A percentile compares a stretch with the other conserved stretches of the same genome.
Evolutionary conservation across 2,329 filamentous ascomycete genomes (phyloP).

Genomic region (Cercospora canescens): DNA sequence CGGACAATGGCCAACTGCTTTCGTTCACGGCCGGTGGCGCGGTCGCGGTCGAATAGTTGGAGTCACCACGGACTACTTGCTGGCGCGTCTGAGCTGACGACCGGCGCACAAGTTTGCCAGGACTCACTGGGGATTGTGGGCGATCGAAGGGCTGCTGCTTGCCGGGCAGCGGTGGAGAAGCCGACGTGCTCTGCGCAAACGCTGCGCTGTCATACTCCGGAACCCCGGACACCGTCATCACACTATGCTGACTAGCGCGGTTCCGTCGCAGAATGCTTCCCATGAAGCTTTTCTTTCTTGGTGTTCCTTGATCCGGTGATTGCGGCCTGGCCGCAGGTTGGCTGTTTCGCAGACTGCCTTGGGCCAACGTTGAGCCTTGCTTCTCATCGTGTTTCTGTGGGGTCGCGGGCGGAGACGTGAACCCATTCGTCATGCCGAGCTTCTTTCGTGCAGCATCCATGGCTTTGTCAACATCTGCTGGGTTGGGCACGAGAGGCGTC

Average conservation of each 20-base stretch:
- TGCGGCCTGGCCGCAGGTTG: constrained; percentile 51
- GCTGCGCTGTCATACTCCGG: constrained; percentile 8
- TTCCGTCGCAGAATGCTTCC: constrained; percentile 38
- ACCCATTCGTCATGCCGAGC: constrained; percentile 29
- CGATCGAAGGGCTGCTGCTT: constrained; percentile 43
- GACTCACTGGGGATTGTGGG: constrained; percentile 54
- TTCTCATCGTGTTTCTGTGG: constrained; percentile 22
- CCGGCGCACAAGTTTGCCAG: constrained; percentile 37
- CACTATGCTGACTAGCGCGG: constrained; percentile 29
- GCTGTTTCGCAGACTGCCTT: constrained; percentile 39
- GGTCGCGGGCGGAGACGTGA: constrained; percentile 9
- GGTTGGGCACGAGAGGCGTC: constrained; percentile 33
- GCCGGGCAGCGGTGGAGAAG: constrained; percentile 12
- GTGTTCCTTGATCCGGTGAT: constrained; percentile 19
- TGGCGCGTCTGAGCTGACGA: constrained; percentile 22
- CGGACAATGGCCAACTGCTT: constrained; percentile 49
- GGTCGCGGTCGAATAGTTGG: constrained; percentile 27
- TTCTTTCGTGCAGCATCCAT: constrained; percentile 37
- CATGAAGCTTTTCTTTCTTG: constrained; percentile 35
- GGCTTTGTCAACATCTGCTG: constrained; percentile 40
- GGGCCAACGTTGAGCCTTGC: constrained; percentile 36
- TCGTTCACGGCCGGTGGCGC: constrained; percentile 31
- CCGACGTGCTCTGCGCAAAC: background rate
- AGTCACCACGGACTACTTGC: constrained; percentile 27
- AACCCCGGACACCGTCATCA: constrained; percentile 21